phyloP scores from a whole-genome alignment of 2,329 filamentous ascomycete species.

The Pseudogymnoascus verrucosus region DNA sequence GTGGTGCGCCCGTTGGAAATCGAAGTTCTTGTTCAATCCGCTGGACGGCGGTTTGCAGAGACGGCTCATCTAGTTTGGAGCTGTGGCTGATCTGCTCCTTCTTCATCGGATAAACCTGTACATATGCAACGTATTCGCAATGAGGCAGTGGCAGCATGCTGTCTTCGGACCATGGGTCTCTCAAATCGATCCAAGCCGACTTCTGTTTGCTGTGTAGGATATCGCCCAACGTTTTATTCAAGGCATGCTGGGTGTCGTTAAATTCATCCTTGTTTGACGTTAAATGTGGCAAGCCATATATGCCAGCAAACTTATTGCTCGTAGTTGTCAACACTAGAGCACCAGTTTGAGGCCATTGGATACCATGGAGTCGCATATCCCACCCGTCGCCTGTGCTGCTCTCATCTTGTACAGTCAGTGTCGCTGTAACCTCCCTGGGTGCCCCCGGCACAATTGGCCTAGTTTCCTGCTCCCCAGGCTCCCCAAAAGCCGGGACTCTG shows the following conservation, averaged over 20 bases:
- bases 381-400: slow-evolving; percentile 63
- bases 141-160: slow-evolving; percentile 56
- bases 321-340: slow-evolving; percentile 77
- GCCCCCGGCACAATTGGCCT: slow-evolving; percentile 17
- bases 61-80: not conserved
- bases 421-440: slow-evolving; percentile 58
- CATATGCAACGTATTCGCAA: slow-evolving; percentile 83
- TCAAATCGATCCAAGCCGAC: slow-evolving; percentile 41
- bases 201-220: slow-evolving; percentile 58
- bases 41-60: slow-evolving; percentile 33
- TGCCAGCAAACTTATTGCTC: slow-evolving; percentile 88
- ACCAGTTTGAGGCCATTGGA: slow-evolving; percentile 79
- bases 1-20: slow-evolving; percentile 51
- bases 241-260: slow-evolving; percentile 50
- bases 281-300: slow-evolving; percentile 83
- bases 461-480: slow-evolving; percentile 22
- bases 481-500: slow-evolving; percentile 17
- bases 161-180: slow-evolving; percentile 69
- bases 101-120: slow-evolving; percentile 55
- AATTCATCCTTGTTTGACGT: slow-evolving; percentile 50
- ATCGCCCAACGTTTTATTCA: slow-evolving; percentile 65
- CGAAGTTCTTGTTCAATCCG: slow-evolving; percentile 57
- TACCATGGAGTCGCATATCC: slow-evolving; percentile 72
- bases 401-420: slow-evolving; percentile 64
- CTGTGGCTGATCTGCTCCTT: not conserved